Evolutionary conservation across 352 stramenopile genomes (phyloP).

Genomic region (Poterioochromonas sp.): DNA sequence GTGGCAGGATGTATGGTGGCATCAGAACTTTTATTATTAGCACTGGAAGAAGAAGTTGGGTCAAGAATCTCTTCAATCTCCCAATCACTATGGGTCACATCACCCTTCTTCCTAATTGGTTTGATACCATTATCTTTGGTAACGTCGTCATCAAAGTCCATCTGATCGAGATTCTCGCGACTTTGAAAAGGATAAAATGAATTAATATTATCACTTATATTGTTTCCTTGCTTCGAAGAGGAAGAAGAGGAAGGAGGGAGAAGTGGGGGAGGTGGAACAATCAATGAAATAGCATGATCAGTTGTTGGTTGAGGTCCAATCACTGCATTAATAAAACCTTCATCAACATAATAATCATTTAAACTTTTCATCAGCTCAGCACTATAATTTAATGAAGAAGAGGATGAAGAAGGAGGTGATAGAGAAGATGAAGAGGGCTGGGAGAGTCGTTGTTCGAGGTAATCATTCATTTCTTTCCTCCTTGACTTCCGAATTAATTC

Average conservation of each 20-base stretch:
- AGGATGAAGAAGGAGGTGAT: no score
- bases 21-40: no score
- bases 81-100: neutral
- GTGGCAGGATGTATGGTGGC: no score
- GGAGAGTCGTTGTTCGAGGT: neutral
- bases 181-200: neutral
- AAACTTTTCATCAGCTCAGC: no score
- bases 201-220: no score
- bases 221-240: no score
- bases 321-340: neutral
- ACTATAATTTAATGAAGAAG: no score
- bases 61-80: neutral
- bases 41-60: no score
- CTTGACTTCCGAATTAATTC: neutral
- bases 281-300: neutral
- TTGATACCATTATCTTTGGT: neutral
- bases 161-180: neutral
- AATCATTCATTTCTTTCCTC: neutral
- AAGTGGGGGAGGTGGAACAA: neutral
- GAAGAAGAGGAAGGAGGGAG: no score
- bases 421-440: no score
- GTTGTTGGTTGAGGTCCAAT: neutral
- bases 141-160: neutral
- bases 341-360: no score
- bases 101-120: neutral